phyloP scores from a whole-genome alignment of 768 basidiomycete species.

The Psilocybe tampanensis region DNA sequence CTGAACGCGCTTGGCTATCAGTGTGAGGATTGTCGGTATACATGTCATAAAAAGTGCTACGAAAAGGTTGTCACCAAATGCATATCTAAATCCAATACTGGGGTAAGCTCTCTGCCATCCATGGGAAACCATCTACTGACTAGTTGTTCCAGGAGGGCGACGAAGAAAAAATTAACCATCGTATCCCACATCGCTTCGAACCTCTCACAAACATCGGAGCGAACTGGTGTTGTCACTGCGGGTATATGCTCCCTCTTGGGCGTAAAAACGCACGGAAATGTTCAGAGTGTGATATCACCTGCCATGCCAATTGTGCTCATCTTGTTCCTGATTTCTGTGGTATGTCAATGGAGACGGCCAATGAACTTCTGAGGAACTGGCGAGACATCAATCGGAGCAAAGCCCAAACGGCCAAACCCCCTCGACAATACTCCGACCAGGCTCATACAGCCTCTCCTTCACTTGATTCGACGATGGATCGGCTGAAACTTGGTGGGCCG shows the following conservation, averaged over 20 bases:
- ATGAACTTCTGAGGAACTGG: constrained; percentile 87
- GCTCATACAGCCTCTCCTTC: constrained; percentile 35
- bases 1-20: constrained; percentile 98
- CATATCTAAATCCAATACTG: constrained; percentile 94
- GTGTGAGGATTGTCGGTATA: constrained; percentile 99
- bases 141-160: constrained; percentile 74
- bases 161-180: constrained; percentile 98
- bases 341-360: constrained; percentile 99
- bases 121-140: constrained; percentile 5
- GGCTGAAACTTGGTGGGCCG: constrained; percentile 44
- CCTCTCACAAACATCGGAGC: constrained; percentile 95
- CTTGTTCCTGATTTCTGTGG: constrained; percentile 99
- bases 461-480: constrained; percentile 42
- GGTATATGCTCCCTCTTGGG: constrained; percentile 95
- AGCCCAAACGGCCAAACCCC: constrained; percentile 35
- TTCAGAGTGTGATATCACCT: constrained; percentile 94
- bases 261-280: constrained; percentile 97
- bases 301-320: constrained; percentile 96
- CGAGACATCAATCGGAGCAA: constrained; percentile 83
- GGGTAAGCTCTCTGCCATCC: constrained; percentile 54
- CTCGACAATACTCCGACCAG: constrained; percentile 33
- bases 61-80: constrained; percentile 99
- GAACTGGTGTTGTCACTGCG: constrained; percentile 99
- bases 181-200: constrained; percentile 98
- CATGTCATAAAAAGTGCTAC: constrained; percentile 99